Conservation (phyloP, 495 filamentous ascomycete species). For the Penicillium macrosclerotiorum region DNA sequence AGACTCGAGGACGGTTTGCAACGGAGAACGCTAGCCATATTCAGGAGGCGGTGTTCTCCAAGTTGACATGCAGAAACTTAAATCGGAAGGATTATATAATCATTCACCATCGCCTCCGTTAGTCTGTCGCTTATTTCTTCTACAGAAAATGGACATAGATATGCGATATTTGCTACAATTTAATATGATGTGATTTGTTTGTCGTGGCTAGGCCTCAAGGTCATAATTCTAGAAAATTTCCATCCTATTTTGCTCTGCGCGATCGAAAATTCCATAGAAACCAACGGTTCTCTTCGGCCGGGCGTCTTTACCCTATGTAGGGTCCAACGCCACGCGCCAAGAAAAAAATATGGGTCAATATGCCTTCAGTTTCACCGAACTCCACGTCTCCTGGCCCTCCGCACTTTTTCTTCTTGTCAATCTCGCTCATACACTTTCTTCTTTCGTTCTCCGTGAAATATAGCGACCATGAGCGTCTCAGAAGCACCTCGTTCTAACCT, state of each 20-base stretch:
- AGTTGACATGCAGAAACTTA: not conserved
- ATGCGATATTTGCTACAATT: no score
- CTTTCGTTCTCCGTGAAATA: not conserved
- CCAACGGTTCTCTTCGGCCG: no score
- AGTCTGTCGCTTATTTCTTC: not conserved
- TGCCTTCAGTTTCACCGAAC: conserved; percentile 13
- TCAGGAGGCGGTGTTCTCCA: conserved; percentile 1
- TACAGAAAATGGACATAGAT: no score
- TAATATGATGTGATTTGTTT: no score
- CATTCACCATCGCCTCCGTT: no score
- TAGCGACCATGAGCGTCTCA: conserved; percentile 13
- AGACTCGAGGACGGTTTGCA: conserved; percentile 1
- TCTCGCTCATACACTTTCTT: not conserved
- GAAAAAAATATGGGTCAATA: conserved; percentile 22
- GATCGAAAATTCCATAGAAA: not conserved
- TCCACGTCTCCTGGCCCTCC: conserved; percentile 10
- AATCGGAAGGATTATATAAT: no score
- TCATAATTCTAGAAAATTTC: no score
- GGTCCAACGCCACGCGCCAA: conserved; percentile 23
- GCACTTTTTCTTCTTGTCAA: conserved; percentile 10
- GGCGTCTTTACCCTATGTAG: conserved; percentile 10
- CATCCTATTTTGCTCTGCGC: not conserved
- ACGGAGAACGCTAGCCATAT: not conserved
- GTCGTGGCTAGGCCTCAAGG: no score
- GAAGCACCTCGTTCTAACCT: conserved; percentile 8